Conservation (phyloP, 768 basidiomycete genomes). For the Mycena maculata region DNA sequence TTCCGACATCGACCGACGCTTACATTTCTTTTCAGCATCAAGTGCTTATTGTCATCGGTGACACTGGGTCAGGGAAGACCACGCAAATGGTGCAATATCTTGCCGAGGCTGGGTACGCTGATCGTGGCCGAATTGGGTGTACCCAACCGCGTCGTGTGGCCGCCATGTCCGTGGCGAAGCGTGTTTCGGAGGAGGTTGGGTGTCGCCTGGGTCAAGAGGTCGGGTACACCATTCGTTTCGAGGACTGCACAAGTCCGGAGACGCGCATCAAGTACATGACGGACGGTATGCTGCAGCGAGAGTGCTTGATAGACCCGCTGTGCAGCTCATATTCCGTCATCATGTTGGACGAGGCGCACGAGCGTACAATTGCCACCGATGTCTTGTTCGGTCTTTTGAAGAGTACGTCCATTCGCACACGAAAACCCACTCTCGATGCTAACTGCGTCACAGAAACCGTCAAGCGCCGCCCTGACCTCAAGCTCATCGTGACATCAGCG, state of each 20-base stretch:
- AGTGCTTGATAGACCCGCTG: conserved; percentile 95
- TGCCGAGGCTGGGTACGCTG: conserved; percentile 93
- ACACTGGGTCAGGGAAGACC: conserved; percentile 98
- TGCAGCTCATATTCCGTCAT: conserved; percentile 93
- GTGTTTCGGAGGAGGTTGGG: conserved; percentile 98
- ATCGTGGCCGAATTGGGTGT: conserved; percentile 92
- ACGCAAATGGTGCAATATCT: conserved; percentile 99
- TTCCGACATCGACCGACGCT: conserved; percentile 30
- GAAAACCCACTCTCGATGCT: not conserved
- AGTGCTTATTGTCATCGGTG: conserved; percentile 97
- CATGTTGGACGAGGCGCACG: conserved; percentile 99
- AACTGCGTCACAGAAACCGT: conserved; percentile 77
- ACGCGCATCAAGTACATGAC: conserved; percentile 99
- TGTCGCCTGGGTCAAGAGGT: conserved; percentile 98
- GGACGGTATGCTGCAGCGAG: conserved; percentile 98
- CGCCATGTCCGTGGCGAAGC: conserved; percentile 98
- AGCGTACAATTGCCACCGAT: conserved; percentile 98
- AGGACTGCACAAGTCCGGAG: conserved; percentile 98
- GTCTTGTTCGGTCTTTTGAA: conserved; percentile 96
- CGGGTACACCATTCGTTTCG: conserved; percentile 98
- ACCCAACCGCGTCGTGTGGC: conserved; percentile 99
- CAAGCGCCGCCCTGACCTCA: conserved; percentile 93
- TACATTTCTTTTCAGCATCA: conserved; percentile 72
- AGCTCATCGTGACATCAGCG: conserved; percentile 97
- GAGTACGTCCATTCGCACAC: conserved; percentile 59